These are phyloP conservation scores for Wickerhamomyces hampshirensis DNA, from an alignment of 805 yeast species.

Conservation along the genomic window DNA sequence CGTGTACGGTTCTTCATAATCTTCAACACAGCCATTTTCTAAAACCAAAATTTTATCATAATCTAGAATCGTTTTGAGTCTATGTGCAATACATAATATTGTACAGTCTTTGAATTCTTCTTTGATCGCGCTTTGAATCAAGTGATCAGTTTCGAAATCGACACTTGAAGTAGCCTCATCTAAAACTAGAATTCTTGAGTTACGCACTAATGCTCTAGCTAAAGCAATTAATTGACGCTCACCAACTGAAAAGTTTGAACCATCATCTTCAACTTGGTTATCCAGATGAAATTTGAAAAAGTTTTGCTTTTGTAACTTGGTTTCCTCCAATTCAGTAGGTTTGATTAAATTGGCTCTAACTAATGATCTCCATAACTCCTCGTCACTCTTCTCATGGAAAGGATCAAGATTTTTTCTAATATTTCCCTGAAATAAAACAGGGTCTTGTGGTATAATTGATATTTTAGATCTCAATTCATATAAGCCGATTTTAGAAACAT, in stretches of 20 bases:
- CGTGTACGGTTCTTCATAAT: slow-evolving; percentile 57
- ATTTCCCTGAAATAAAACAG: slow-evolving; percentile 57
- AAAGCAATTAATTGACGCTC: slow-evolving; percentile 71
- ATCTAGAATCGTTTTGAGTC: slow-evolving; percentile 67
- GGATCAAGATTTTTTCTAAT: slow-evolving; percentile 62
- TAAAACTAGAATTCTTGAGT: slow-evolving; percentile 68
- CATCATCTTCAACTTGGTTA: slow-evolving; percentile 55
- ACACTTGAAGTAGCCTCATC: slow-evolving; percentile 84
- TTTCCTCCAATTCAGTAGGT: slow-evolving; percentile 16
- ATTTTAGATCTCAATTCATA: slow-evolving; percentile 50
- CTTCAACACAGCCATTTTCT: slow-evolving; percentile 60
- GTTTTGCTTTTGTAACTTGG: slow-evolving; percentile 15
- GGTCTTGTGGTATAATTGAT: slow-evolving; percentile 70
- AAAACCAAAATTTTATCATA: slow-evolving; percentile 68
- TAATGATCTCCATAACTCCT: slow-evolving; percentile 53
- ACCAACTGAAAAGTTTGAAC: slow-evolving; percentile 61
- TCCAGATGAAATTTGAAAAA: slow-evolving; percentile 55
- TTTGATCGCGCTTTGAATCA: slow-evolving; percentile 70
- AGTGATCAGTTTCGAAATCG: slow-evolving; percentile 81
- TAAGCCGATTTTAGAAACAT: slow-evolving; percentile 48
- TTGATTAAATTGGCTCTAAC: slow-evolving; percentile 53
- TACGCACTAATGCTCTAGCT: slow-evolving; percentile 76
- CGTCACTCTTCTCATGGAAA: slow-evolving; percentile 46
- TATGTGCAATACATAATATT: slow-evolving; percentile 82
- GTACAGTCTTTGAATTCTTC: slow-evolving; percentile 68